These are phyloP conservation scores for Cutaneotrichosporon curvatum DNA, from an alignment of 1,284 basidiomycete species.

Conservation along the genomic window DNA sequence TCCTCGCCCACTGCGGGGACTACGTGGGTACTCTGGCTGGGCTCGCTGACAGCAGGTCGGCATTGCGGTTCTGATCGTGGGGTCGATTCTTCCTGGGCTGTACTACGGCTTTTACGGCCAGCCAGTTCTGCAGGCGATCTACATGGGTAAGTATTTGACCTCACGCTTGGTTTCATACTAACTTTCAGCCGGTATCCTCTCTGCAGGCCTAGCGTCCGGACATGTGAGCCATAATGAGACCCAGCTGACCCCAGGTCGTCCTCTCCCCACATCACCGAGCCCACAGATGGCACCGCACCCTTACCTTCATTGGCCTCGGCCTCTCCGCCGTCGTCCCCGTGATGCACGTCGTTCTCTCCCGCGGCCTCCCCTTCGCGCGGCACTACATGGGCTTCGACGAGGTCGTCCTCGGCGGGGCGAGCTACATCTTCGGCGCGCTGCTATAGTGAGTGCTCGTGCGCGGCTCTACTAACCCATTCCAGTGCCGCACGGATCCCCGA, in stretches of 20 bases:
- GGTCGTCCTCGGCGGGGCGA: conserved; percentile 59
- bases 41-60: conserved; percentile 35
- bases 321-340: conserved; percentile 66
- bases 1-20: conserved; percentile 42
- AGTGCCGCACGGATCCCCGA: conserved; percentile 80
- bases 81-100: conserved; percentile 67
- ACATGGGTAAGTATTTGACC: conserved; percentile 30
- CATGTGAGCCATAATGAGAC: conserved; percentile 18
- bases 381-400: conserved; percentile 62
- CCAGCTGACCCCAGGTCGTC: conserved; percentile 52
- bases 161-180: background rate
- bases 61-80: conserved; percentile 58
- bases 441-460: conserved; percentile 62
- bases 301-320: conserved; percentile 73
- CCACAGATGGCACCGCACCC: conserved; percentile 69
- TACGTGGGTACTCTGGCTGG: conserved; percentile 32
- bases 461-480: conserved; percentile 9
- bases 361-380: conserved; percentile 55
- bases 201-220: conserved; percentile 24
- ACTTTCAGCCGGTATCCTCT: conserved; percentile 19
- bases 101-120: conserved; percentile 45
- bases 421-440: conserved; percentile 66
- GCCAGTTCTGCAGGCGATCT: conserved; percentile 26
- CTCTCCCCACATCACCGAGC: conserved; percentile 68
- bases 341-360: conserved; percentile 56